Percentiles rank a stretch among this genome's conserved stretches.
Conservation (phyloP, 2,329 filamentous ascomycete species). For the Neoscytalidium dimidiatum region DNA sequence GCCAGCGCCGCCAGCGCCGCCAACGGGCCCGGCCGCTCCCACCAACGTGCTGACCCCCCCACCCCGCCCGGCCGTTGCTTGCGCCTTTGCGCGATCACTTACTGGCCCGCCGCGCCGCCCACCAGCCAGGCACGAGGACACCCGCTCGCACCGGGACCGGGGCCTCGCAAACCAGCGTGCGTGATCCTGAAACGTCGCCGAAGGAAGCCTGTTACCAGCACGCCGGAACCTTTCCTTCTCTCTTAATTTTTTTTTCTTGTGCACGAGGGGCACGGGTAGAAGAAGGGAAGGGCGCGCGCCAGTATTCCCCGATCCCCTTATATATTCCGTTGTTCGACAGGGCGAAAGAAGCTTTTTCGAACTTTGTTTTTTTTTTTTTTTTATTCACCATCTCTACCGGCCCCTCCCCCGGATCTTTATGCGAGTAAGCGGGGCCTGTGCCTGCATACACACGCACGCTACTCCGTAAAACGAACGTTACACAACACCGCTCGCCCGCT, state of each 20-base stretch:
- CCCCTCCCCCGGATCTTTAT: neutral
- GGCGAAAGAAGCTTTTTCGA: neutral
- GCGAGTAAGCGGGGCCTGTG: constrained; percentile 8
- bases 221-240: neutral
- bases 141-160: neutral
- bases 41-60: neutral
- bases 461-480: neutral
- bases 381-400: neutral
- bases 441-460: neutral
- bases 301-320: neutral
- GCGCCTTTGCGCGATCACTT: neutral
- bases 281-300: neutral
- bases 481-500: neutral
- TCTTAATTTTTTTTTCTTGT: neutral
- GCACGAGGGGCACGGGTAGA: neutral
- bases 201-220: neutral
- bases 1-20: neutral
- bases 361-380: neutral
- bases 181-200: neutral
- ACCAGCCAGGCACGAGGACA: neutral
- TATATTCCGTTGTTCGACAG: neutral
- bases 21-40: neutral
- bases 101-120: neutral
- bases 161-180: neutral
- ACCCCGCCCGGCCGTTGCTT: neutral